phyloP scores from a whole-genome alignment of 805 yeast species.

The Candida dendrica region DNA sequence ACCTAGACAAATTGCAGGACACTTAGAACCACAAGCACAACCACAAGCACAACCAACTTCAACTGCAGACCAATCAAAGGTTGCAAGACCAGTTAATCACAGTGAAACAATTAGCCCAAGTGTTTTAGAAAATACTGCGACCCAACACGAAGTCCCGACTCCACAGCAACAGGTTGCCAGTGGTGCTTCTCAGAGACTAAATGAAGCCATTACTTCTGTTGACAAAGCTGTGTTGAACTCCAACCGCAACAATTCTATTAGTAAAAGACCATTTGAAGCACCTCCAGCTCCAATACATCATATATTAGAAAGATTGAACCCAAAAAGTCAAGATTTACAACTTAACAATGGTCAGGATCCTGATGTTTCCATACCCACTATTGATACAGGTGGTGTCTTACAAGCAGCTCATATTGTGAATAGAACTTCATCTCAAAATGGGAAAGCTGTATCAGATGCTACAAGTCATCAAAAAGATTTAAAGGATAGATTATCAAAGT shows the following conservation, averaged over 20 bases:
- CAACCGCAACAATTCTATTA: not conserved
- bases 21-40: not conserved
- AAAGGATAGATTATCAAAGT: not conserved
- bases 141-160: too few species aligned
- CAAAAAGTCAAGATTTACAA: not conserved
- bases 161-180: not conserved
- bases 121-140: too few species aligned
- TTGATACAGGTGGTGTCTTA: not conserved
- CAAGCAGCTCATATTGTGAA: not conserved
- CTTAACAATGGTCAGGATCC: not conserved
- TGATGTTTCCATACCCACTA: not conserved
- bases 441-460: not conserved
- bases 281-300: conserved; percentile 1
- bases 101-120: too few species aligned
- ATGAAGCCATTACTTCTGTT: not conserved
- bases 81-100: too few species aligned
- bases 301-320: not conserved
- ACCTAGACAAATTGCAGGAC: too few species aligned
- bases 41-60: not conserved
- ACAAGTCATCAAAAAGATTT: not conserved
- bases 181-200: not conserved
- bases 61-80: too few species aligned
- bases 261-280: not conserved
- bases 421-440: not conserved
- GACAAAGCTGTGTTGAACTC: not conserved